Evolutionary conservation across 768 basidiomycete species (phyloP).

Genomic region (Pisolithus albus): DNA sequence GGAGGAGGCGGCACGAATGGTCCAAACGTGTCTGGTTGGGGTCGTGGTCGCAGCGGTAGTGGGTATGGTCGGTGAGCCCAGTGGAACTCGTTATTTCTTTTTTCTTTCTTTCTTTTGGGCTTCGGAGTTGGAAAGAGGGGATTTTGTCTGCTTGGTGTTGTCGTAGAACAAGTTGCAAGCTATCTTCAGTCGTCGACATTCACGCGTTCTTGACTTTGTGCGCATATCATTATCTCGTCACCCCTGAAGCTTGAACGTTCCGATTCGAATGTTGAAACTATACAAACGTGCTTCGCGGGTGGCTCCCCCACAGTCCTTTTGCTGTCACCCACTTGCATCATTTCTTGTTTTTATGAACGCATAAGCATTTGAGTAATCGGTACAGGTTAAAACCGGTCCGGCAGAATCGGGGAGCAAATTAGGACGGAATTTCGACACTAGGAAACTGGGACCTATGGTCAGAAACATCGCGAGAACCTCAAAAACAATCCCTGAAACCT

Average conservation of each 20-base stretch:
- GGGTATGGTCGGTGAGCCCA: conserved; percentile 11
- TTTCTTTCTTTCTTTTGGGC: neutral
- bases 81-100: neutral
- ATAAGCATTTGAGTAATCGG: neutral
- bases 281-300: neutral
- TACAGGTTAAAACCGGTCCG: no score
- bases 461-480: no score
- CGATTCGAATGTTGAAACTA: neutral
- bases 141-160: neutral
- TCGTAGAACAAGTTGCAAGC: neutral
- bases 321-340: neutral
- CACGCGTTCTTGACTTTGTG: neutral
- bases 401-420: no score
- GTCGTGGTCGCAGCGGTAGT: conserved; percentile 5
- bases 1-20: conserved; percentile 13
- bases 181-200: neutral
- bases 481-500: no score
- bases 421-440: no score
- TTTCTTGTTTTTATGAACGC: neutral
- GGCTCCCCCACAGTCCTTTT: neutral
- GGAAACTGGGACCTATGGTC: no score
- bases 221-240: neutral
- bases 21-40: neutral
- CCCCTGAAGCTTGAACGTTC: neutral
- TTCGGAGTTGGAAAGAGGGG: neutral